Percentiles rank a stretch among this genome's conserved stretches.
Evolutionary conservation across 2,329 filamentous ascomycete species (phyloP).

Genomic region (Lachnellula hyalina): DNA sequence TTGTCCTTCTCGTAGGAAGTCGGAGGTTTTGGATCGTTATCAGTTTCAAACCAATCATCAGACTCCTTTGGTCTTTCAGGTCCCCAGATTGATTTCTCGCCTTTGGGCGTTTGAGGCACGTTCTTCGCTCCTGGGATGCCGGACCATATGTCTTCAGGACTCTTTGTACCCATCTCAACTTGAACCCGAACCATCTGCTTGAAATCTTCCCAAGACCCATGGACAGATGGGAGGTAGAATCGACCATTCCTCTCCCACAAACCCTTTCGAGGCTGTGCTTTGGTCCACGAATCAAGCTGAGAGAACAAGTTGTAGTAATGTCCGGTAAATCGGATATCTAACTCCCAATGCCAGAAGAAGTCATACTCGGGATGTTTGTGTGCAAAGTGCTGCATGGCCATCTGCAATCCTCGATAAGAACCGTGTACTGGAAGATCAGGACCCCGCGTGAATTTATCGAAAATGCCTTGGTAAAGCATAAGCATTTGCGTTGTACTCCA

Average conservation of each 20-base stretch:
- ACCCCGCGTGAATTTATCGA: constrained; percentile 64
- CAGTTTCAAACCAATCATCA: constrained; percentile 65
- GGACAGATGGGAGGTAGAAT: constrained; percentile 72
- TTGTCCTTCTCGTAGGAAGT: constrained; percentile 71
- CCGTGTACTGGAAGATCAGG: constrained; percentile 76
- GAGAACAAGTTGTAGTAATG: constrained; percentile 75
- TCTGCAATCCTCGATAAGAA: constrained; percentile 85
- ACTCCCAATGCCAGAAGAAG: constrained; percentile 92
- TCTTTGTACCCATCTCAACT: constrained; percentile 62
- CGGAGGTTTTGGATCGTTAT: constrained; percentile 69
- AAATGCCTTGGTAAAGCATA: constrained; percentile 80
- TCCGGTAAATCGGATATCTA: constrained; percentile 85
- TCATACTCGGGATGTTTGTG: constrained; percentile 85
- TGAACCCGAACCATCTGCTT: constrained; percentile 71
- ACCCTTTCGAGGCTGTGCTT: constrained; percentile 69
- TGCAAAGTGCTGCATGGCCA: constrained; percentile 93
- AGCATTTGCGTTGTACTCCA: constrained; percentile 96
- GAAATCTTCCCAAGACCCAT: constrained; percentile 77
- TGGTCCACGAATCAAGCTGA: constrained; percentile 64
- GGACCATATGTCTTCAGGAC: constrained; percentile 63
- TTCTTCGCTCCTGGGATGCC: constrained; percentile 37
- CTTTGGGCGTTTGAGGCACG: constrained; percentile 30
- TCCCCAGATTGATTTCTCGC: constrained; percentile 74
- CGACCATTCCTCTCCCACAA: constrained; percentile 76
- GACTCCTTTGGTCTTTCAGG: constrained; percentile 64